Evolutionary conservation across 2,329 filamentous ascomycete genomes (phyloP).

Genomic region (Fusarium circinatum): DNA sequence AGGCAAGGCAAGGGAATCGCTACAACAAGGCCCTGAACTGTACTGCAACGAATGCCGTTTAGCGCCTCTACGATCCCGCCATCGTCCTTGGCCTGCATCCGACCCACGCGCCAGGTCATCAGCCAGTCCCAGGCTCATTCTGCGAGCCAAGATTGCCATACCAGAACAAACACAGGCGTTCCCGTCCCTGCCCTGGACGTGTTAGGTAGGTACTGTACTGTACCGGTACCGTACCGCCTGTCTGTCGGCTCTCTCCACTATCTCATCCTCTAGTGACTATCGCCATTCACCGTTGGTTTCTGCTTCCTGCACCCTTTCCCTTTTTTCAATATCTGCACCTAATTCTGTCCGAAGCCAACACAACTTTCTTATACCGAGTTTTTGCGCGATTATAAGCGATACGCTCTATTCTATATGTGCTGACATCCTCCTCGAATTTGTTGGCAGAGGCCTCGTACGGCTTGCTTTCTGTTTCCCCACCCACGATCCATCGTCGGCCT

Average conservation of each 20-base stretch:
- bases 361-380: background rate
- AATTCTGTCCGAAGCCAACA: slow-evolving; percentile 1
- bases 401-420: slow-evolving; percentile 35
- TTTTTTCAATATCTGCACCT: slow-evolving; percentile 22
- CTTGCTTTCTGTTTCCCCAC: slow-evolving; percentile 30
- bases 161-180: slow-evolving; percentile 33
- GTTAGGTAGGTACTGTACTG: background rate
- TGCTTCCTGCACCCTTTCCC: slow-evolving; percentile 32
- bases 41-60: slow-evolving; percentile 44
- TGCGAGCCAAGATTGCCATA: slow-evolving; percentile 36
- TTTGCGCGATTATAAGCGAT: slow-evolving; percentile 6
- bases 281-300: slow-evolving; percentile 36
- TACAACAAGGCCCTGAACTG: slow-evolving; percentile 28
- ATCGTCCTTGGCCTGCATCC: slow-evolving; percentile 40
- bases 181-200: slow-evolving; percentile 36
- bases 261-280: slow-evolving; percentile 28
- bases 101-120: slow-evolving; percentile 36
- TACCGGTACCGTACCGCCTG: slow-evolving; percentile 30
- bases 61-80: slow-evolving; percentile 44
- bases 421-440: slow-evolving; percentile 34
- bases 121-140: slow-evolving; percentile 31
- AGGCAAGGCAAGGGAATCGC: slow-evolving; percentile 1
- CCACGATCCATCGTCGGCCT: slow-evolving; percentile 27
- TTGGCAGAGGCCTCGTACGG: slow-evolving; percentile 32
- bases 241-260: slow-evolving; percentile 34